Evolutionary conservation across 257 asterid species (phyloP).

Genomic region (Solanum okadae): DNA sequence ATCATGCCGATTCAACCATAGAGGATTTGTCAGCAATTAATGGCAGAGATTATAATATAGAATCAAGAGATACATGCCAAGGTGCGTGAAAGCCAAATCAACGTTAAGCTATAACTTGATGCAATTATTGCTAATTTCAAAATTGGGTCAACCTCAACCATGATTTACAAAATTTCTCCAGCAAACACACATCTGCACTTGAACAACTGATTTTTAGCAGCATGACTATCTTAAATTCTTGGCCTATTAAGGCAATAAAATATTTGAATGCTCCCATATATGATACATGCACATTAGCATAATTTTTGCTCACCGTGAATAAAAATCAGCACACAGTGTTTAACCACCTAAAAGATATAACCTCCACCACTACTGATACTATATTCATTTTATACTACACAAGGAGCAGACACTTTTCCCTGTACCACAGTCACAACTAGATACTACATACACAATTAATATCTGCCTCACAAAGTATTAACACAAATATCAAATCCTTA

Average conservation of each 20-base stretch:
- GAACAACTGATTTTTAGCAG: neutral
- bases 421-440: neutral
- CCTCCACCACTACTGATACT: neutral
- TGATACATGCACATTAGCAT: neutral
- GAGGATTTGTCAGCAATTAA: neutral
- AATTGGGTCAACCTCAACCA: neutral
- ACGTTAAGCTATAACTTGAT: neutral
- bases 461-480: neutral
- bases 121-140: neutral
- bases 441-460: neutral
- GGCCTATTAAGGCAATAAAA: neutral
- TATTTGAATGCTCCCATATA: neutral
- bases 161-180: neutral
- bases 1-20: neutral
- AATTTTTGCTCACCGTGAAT: neutral
- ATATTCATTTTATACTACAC: neutral
- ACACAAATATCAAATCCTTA: neutral
- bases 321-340: neutral
- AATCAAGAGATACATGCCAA: neutral
- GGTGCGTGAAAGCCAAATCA: neutral
- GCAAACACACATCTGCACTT: neutral
- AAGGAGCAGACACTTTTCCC: neutral
- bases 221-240: neutral
- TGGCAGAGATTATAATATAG: neutral
- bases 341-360: neutral